Base-by-base conservation (phyloP, 768 basidiomycete species). In the Rhizopogon vesiculosus region DNA sequence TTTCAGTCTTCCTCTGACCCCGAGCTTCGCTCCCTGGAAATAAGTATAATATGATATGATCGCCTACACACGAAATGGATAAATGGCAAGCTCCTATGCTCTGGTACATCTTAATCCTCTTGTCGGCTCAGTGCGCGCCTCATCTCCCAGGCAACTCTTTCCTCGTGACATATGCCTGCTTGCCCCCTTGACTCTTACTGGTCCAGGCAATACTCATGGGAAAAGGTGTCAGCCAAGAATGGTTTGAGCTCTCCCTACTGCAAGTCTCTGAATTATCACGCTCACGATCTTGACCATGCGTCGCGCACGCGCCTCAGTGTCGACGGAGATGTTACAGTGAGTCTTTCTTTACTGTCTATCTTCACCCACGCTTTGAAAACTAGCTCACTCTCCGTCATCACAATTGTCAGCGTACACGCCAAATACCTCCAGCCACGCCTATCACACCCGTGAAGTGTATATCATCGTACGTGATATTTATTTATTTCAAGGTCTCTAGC, bases 11-110 rank as follows among this genome's bases (percentile, higher is more conserved):
- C 65, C 69, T 70, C 66, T 71, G 69, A 64, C 69, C 65, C 69
- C 69, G 69, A 72, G 70, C 66, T 72, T 70, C 69, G 69, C 70
- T 68, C 69, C 66, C 69, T 70, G 66, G 69, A 72, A 70, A 70
- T 72, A 63, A 66, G 70, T 70, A 67, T 65, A 70, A 72, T 67
- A 70, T 62, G 51, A 68, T 71, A 58, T 62, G 62, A 63, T 67
- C 65, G 62, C 64, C 58, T 67, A 71, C 67, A 66, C 69, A 72
- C 61, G 65, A 62, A 55, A 61, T 60, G 67, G 64, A 67, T 70
- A 70, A 70, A 72, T 69, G 67, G 69, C 65, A 68, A 54, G 66
- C 68, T 71, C 66, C 62, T 68, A 69, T 61, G 45, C 69, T 60
- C 62, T 67, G 61, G 52, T 68, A 45, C 60, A 69, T 69, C 61